phyloP scores from a whole-genome alignment of 495 filamentous ascomycete species.

The Penicillium egyptiacum region DNA sequence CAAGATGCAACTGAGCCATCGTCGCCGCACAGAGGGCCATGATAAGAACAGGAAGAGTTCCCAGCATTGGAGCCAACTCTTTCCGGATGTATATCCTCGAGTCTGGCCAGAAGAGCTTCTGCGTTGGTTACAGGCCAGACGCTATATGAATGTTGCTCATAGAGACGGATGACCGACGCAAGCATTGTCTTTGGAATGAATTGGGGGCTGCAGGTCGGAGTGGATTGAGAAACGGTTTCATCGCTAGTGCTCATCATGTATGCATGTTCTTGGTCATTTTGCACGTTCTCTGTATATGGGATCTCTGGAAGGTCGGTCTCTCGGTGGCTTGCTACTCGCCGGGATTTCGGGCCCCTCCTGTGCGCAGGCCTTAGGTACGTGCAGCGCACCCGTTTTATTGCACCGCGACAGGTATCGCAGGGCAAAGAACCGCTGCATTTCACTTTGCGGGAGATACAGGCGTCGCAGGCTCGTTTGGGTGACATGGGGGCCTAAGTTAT shows the following conservation, averaged over 20 bases:
- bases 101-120: slow-evolving; percentile 16
- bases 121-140: slow-evolving; percentile 36
- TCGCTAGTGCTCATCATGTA: background rate
- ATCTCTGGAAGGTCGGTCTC: background rate
- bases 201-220: background rate
- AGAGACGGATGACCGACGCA: slow-evolving; percentile 22
- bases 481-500: slow-evolving; percentile 15
- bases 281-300: background rate
- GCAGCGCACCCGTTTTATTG: slow-evolving; percentile 23
- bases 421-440: slow-evolving; percentile 36
- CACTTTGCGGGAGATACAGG: slow-evolving; percentile 35
- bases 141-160: slow-evolving; percentile 30
- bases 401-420: slow-evolving; percentile 29
- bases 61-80: background rate
- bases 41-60: slow-evolving; percentile 20
- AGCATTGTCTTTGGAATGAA: slow-evolving; percentile 18
- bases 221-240: background rate
- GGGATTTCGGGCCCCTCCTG: slow-evolving; percentile 33
- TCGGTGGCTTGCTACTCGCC: slow-evolving; percentile 9
- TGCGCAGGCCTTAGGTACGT: slow-evolving; percentile 34
- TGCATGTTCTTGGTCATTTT: background rate
- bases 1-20: slow-evolving; percentile 35
- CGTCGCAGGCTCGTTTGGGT: slow-evolving; percentile 36
- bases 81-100: slow-evolving; percentile 20
- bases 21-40: slow-evolving; percentile 36